Percentiles rank a stretch among this genome's conserved stretches.
These are phyloP conservation scores for Pinus taeda DNA, from an alignment of 75 land plant species.

Conservation along the genomic window DNA sequence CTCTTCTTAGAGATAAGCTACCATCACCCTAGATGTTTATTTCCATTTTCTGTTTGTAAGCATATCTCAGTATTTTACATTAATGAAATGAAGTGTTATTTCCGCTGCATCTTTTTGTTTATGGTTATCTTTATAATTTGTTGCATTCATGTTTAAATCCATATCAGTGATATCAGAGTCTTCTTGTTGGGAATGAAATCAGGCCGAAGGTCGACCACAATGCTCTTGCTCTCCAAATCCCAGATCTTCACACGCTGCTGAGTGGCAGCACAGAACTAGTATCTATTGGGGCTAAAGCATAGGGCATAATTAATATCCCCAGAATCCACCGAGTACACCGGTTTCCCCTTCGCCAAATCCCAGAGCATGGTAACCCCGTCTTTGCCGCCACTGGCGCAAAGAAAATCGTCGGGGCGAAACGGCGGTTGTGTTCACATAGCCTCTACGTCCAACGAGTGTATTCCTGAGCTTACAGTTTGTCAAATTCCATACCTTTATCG, in stretches of 20 bases:
- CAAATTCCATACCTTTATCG: conserved; percentile 71
- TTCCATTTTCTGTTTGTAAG: too few relatives aligned
- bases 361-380: conserved; percentile 85
- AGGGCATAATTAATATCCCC: conserved; percentile 71
- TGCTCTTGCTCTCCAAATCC: conserved; percentile 91
- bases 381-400: conserved; percentile 89
- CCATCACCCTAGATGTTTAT: too few relatives aligned
- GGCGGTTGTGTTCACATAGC: conserved; percentile 78
- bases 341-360: conserved; percentile 82
- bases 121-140: too few relatives aligned
- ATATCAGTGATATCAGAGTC: too few relatives aligned
- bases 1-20: too few relatives aligned
- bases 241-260: conserved; percentile 74
- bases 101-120: too few relatives aligned
- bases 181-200: conserved; percentile 36
- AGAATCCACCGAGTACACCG: conserved; percentile 72
- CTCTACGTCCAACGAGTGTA: conserved; percentile 55
- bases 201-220: conserved; percentile 70
- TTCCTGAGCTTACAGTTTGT: conserved; percentile 57
- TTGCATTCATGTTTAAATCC: too few relatives aligned
- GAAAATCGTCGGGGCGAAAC: conserved; percentile 84
- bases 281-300: conserved; percentile 90
- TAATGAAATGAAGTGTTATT: too few relatives aligned
- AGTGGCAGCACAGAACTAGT: conserved; percentile 93
- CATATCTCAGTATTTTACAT: too few relatives aligned